A percentile compares a stretch with the other conserved stretches of the same genome.
These are phyloP conservation scores for Phytophthora palmivora DNA, from an alignment of 352 stramenopile genomes.

Conservation along the genomic window DNA sequence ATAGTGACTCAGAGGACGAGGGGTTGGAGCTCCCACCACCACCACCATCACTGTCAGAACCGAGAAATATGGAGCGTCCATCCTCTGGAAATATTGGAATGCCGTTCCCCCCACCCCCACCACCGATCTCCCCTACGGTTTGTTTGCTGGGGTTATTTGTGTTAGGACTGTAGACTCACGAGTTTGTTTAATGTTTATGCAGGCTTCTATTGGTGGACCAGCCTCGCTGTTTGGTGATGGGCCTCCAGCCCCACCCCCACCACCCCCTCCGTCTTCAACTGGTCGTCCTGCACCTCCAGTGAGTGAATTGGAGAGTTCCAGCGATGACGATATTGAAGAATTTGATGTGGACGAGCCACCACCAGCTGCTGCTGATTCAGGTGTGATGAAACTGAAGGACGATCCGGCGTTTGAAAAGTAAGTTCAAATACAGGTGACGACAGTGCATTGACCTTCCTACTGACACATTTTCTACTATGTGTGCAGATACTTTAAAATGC, in stretches of 20 bases:
- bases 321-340: slow-evolving; percentile 61
- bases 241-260: slow-evolving; percentile 56
- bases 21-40: slow-evolving; percentile 35
- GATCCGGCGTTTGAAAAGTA: slow-evolving; percentile 82
- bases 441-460: neutral
- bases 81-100: slow-evolving; percentile 59
- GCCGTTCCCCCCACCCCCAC: slow-evolving; percentile 50
- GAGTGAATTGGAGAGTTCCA: slow-evolving; percentile 64
- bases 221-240: slow-evolving; percentile 64
- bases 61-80: slow-evolving; percentile 16
- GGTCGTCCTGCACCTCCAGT: slow-evolving; percentile 23
- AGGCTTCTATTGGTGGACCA: slow-evolving; percentile 47
- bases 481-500: slow-evolving; percentile 86
- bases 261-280: slow-evolving; percentile 34
- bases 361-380: slow-evolving; percentile 20
- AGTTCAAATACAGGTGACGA: neutral
- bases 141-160: slow-evolving; percentile 16
- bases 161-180: too few relatives aligned
- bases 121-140: slow-evolving; percentile 68
- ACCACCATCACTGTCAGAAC: slow-evolving; percentile 40
- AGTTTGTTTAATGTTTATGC: slow-evolving; percentile 12
- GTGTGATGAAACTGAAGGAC: slow-evolving; percentile 82
- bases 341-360: slow-evolving; percentile 45
- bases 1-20: slow-evolving; percentile 41
- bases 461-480: slow-evolving; percentile 10